A percentile compares a stretch with the other conserved stretches of the same genome.
phyloP scores from a whole-genome alignment of 2,329 filamentous ascomycete genomes.

The Diplocarpon mali region DNA sequence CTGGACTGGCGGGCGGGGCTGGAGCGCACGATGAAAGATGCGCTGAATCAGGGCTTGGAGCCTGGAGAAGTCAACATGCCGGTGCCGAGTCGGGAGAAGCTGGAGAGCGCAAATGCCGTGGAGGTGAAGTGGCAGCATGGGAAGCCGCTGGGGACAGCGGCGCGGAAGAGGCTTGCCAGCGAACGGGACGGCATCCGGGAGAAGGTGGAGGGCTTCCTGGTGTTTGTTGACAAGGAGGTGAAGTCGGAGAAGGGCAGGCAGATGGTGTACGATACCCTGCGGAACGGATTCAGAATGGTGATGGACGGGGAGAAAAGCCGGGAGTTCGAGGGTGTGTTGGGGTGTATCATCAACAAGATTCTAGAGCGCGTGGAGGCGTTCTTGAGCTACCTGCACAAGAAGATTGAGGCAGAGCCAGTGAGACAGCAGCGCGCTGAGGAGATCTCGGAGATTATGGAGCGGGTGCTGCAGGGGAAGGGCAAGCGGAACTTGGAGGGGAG shows the following conservation, averaged over 20 bases:
- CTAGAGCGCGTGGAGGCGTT: background rate
- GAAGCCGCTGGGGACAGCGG: background rate
- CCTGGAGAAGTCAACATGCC: background rate
- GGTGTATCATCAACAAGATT: conserved; percentile 1
- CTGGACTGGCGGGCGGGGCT: background rate
- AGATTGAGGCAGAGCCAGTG: background rate
- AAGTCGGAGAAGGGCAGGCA: background rate
- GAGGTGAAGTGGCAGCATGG: background rate
- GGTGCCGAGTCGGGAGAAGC: background rate
- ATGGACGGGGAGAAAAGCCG: background rate
- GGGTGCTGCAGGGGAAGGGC: background rate
- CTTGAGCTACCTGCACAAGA: background rate
- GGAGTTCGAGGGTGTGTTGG: background rate
- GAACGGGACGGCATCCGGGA: background rate
- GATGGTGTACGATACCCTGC: background rate
- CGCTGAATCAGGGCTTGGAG: background rate
- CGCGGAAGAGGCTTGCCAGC: background rate
- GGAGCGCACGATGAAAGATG: background rate
- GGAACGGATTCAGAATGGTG: background rate
- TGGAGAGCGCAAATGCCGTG: background rate
- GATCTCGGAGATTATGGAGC: background rate
- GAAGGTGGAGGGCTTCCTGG: conserved; percentile 1
- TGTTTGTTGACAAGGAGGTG: background rate
- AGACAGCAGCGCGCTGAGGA: background rate
- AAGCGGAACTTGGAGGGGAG: background rate